A percentile compares a stretch with the other conserved stretches of the same genome.
These are phyloP conservation scores for Dictyostelium citrinum DNA, from an alignment of 78 protist genomes.

Conservation along the genomic window DNA sequence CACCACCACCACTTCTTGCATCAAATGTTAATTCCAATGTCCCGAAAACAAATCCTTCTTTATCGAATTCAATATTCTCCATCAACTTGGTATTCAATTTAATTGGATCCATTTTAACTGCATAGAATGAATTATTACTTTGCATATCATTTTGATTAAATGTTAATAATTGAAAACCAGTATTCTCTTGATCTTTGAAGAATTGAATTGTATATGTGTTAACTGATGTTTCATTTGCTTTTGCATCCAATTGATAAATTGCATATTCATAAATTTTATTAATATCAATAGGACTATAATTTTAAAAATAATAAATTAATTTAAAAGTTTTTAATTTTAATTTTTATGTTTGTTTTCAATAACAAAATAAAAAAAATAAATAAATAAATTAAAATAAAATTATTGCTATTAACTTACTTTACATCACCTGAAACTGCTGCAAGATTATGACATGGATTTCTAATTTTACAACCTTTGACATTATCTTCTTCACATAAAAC, in stretches of 20 bases:
- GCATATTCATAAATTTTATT: constrained; percentile 7
- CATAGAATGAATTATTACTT: constrained; percentile 22
- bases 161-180: constrained; percentile 61
- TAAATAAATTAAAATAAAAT: no score
- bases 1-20: constrained; percentile 60
- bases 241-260: constrained; percentile 18
- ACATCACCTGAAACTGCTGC: neutral
- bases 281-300: constrained; percentile 16
- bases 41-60: constrained; percentile 21
- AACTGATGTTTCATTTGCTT: neutral
- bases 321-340: no score
- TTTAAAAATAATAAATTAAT: no score
- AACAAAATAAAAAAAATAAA: no score
- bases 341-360: no score
- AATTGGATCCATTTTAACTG: neutral
- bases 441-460: constrained; percentile 25
- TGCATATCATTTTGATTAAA: constrained; percentile 70
- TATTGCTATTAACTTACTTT: constrained; percentile 69
- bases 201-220: constrained; percentile 67
- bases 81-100: neutral
- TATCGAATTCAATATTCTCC: neutral
- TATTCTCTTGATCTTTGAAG: constrained; percentile 23
- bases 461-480: constrained; percentile 17
- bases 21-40: constrained; percentile 49
- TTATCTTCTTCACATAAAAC: neutral